Evolutionary conservation across 306 rosid species (phyloP), one percentile per base, ranked within the genome.

Genomic region (Acacia melanoxylon): DNA sequence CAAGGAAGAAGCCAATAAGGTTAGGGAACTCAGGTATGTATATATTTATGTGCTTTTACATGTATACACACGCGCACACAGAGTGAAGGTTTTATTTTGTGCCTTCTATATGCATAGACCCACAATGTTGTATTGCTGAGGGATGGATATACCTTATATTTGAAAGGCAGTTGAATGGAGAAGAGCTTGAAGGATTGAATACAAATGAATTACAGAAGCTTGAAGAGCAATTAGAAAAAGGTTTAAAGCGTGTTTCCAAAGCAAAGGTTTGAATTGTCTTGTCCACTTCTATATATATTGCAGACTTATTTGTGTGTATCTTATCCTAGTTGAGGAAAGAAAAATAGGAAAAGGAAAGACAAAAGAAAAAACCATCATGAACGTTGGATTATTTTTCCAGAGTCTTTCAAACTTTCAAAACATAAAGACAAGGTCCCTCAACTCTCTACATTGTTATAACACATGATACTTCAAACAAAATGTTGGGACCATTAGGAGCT

Each of bases 1-100:
- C 31, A 41, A 68, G 49, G 74, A 68, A 68, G 74, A 68, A 68
- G 74, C 51, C 74, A 20, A 68, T 19, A 68, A 68, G 74, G 13
- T 68, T 20, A 49, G n/a, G 24, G 74, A 68, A 41, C 49, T 68
- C 31, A 41, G 31, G 74, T 68, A 11, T 33, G 8, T 17, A 16
- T 65, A 16, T 65, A 33, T 68, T 3, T 22, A 5, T 61, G 67
- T 61, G 6, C 15, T 3, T 6, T 52, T 59, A 22, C 29, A 10
- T 24, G 3, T 24, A 24, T 17, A 14, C 19, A 3, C n/a, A 3
- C 31, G 2, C 31, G 0, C 29, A n/a, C 24, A 24, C 25, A 59
- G 16, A 24, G 67, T 9, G 67, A 24, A 59, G 35, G 4, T 61
- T 24, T 61, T 14, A 61, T 61, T 61, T 62, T 27, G 40, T 27